Percentiles rank a stretch among this genome's conserved stretches.
phyloP scores from a whole-genome alignment of 2,329 filamentous ascomycete genomes.

The Incumbomyces delicatus region DNA sequence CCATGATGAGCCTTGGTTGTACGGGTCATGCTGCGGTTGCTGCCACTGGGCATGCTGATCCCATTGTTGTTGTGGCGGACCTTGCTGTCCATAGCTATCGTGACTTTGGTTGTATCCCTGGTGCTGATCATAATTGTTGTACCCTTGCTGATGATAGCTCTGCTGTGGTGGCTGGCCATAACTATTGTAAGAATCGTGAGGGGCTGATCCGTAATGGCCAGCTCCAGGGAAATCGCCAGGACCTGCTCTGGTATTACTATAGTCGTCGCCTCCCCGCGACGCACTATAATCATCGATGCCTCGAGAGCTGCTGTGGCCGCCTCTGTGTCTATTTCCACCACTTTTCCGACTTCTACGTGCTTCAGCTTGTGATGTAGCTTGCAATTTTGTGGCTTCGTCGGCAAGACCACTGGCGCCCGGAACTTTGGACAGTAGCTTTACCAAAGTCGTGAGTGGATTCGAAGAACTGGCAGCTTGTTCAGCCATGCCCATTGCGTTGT shows the following conservation, averaged over 20 bases:
- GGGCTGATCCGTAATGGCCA: background rate
- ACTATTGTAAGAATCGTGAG: constrained; percentile 1
- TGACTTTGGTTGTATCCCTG: constrained; percentile 8
- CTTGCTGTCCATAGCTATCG: constrained; percentile 8
- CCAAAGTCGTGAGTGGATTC: constrained; percentile 49
- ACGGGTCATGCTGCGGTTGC: constrained; percentile 6
- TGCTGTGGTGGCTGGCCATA: constrained; percentile 3
- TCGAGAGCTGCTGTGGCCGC: constrained; percentile 17
- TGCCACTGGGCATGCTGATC: constrained; percentile 10
- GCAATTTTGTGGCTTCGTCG: constrained; percentile 54
- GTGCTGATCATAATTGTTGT: constrained; percentile 4
- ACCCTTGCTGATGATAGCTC: background rate
- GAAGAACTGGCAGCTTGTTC: constrained; percentile 40
- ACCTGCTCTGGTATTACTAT: constrained; percentile 7
- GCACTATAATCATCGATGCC: constrained; percentile 18
- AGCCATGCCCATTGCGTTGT: constrained; percentile 62
- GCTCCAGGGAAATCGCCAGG: constrained; percentile 8
- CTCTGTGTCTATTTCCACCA: constrained; percentile 20
- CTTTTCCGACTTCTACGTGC: constrained; percentile 46
- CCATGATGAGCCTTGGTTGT: constrained; percentile 12
- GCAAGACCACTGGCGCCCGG: constrained; percentile 63
- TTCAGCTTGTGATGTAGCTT: constrained; percentile 53
- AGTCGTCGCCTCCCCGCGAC: constrained; percentile 13
- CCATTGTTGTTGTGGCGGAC: constrained; percentile 7
- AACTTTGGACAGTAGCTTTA: constrained; percentile 63